phyloP scores from a whole-genome alignment of 2,329 filamentous ascomycete genomes.

The Colletotrichum filicis region DNA sequence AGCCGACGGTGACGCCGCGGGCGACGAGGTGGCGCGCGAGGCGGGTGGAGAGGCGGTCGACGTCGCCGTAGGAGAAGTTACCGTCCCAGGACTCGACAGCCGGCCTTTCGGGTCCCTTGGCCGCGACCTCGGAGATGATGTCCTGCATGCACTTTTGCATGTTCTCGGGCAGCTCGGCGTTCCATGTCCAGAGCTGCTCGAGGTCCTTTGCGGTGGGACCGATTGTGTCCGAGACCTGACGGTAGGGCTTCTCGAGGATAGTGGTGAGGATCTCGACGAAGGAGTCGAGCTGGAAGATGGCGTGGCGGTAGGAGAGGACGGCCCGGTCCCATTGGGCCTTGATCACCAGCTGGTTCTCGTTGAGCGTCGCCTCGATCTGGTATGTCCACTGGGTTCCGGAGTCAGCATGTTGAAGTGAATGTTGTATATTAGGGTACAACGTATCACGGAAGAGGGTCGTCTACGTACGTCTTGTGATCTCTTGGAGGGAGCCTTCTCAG shows the following conservation, averaged over 20 bases:
- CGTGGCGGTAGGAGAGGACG: conserved; percentile 33
- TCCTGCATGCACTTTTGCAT: conserved; percentile 59
- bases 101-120: conserved; percentile 47
- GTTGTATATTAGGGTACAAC: not conserved
- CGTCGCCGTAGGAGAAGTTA: conserved; percentile 55
- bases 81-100: conserved; percentile 65
- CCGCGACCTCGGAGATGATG: conserved; percentile 53
- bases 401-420: conserved; percentile 3
- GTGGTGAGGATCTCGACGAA: conserved; percentile 37
- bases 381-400: conserved; percentile 38
- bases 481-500: conserved; percentile 26
- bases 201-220: conserved; percentile 48
- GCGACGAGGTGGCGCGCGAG: conserved; percentile 52
- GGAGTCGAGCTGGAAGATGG: conserved; percentile 35
- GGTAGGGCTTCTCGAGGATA: conserved; percentile 34
- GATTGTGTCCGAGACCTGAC: conserved; percentile 27
- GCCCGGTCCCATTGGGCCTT: conserved; percentile 37
- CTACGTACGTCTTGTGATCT: conserved; percentile 28
- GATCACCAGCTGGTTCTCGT: conserved; percentile 30
- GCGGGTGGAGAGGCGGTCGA: conserved; percentile 53
- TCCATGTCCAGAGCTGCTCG: conserved; percentile 59
- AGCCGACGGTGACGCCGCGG: conserved; percentile 50
- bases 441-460: not conserved
- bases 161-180: conserved; percentile 51
- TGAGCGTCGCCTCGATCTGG: conserved; percentile 34